phyloP scores from a whole-genome alignment of 495 filamentous ascomycete species.

The Aspergillus kassunensis region DNA sequence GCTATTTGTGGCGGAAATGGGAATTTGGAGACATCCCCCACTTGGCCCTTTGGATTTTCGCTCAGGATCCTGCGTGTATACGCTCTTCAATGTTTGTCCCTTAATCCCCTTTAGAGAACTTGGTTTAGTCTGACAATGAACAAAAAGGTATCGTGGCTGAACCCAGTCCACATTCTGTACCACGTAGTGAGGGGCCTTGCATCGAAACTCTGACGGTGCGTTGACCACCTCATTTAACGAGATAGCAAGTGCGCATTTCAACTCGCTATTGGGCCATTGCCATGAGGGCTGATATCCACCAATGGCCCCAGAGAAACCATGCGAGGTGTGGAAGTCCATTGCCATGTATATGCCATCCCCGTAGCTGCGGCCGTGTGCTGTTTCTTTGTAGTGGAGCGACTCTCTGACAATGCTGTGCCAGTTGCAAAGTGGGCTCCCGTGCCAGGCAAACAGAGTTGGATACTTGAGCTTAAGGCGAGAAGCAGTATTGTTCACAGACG shows the following conservation, averaged over 20 bases:
- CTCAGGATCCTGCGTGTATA: conserved; percentile 54
- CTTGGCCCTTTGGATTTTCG: conserved; percentile 38
- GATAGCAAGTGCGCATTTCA: conserved; percentile 58
- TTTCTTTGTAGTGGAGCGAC: conserved; percentile 68
- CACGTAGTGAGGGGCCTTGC: conserved; percentile 59
- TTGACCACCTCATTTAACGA: conserved; percentile 89
- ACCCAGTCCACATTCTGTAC: conserved; percentile 82
- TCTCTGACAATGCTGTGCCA: conserved; percentile 91
- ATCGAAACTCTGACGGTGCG: conserved; percentile 55
- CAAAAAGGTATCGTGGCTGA: conserved; percentile 84
- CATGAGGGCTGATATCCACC: neutral
- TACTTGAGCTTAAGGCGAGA: conserved; percentile 33
- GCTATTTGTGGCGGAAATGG: conserved; percentile 45
- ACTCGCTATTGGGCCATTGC: conserved; percentile 62
- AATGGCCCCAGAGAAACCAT: conserved; percentile 42
- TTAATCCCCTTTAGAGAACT: conserved; percentile 9
- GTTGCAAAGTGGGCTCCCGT: conserved; percentile 71
- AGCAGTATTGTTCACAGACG: conserved; percentile 52
- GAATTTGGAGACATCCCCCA: conserved; percentile 39
- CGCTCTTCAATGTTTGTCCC: conserved; percentile 12
- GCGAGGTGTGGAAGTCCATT: conserved; percentile 51
- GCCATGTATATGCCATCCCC: conserved; percentile 85
- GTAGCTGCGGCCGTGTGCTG: conserved; percentile 60
- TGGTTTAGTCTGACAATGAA: conserved; percentile 26
- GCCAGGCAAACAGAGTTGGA: conserved; percentile 79